Conservation (phyloP, 1,284 basidiomycete species). For the Austroboletus olivaceoglutinosus region DNA sequence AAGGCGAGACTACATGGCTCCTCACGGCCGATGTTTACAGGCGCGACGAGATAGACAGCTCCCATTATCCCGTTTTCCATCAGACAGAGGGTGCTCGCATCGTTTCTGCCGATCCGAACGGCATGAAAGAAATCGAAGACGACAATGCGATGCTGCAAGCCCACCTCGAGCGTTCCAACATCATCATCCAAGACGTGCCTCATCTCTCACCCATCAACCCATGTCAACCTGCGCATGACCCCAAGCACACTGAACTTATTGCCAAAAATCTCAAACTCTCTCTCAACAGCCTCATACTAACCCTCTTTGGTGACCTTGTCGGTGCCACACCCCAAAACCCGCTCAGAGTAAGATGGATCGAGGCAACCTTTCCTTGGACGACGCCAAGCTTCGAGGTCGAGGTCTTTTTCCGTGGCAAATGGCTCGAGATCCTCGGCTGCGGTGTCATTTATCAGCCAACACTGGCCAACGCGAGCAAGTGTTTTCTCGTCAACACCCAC, state of each 20-base stretch:
- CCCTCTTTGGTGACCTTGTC: slow-evolving; percentile 69
- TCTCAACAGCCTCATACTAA: slow-evolving; percentile 85
- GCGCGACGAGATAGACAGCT: slow-evolving; percentile 96
- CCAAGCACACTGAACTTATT: slow-evolving; percentile 67
- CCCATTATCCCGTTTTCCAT: slow-evolving; percentile 98
- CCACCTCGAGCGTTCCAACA: slow-evolving; percentile 65
- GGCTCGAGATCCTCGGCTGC: slow-evolving; percentile 95
- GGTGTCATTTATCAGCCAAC: slow-evolving; percentile 92
- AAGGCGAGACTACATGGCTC: slow-evolving; percentile 81
- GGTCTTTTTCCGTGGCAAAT: slow-evolving; percentile 94
- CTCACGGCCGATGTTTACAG: slow-evolving; percentile 98
- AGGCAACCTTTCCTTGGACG: slow-evolving; percentile 98
- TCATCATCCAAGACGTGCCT: slow-evolving; percentile 86
- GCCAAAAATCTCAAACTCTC: slow-evolving; percentile 88
- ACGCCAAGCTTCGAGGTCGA: slow-evolving; percentile 98
- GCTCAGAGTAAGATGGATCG: slow-evolving; percentile 92
- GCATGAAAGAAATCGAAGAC: slow-evolving; percentile 58
- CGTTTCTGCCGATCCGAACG: slow-evolving; percentile 54
- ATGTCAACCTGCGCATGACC: slow-evolving; percentile 76
- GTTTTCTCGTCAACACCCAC: not conserved
- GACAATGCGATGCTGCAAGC: slow-evolving; percentile 64
- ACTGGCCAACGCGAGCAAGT: slow-evolving; percentile 80
- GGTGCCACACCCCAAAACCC: slow-evolving; percentile 58
- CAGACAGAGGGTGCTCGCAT: slow-evolving; percentile 96
- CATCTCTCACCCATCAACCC: slow-evolving; percentile 77